Evolutionary conservation across 164 flowering plant species (phyloP).

Genomic region (Vitis labrusca): DNA sequence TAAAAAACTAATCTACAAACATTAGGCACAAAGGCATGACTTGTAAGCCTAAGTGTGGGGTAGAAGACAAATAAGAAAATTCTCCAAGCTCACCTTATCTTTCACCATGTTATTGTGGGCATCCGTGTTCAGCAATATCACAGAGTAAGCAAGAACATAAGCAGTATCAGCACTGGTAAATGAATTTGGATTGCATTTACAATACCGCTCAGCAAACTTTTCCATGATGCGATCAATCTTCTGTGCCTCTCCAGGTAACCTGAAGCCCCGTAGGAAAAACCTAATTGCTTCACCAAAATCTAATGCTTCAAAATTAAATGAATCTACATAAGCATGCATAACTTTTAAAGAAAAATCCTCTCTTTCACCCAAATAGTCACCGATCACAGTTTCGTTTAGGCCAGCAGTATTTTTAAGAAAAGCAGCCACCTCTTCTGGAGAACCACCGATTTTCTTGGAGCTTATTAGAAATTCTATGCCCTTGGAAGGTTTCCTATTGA

Average conservation of each 20-base stretch:
- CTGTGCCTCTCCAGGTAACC: constrained; percentile 99
- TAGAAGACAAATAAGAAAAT: constrained; percentile 1
- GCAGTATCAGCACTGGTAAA: constrained; percentile 97
- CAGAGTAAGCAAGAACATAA: constrained; percentile 99
- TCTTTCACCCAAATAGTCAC: constrained; percentile 98
- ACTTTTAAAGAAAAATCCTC: constrained; percentile 89
- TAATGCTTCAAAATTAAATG: constrained; percentile 78
- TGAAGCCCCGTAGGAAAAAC: constrained; percentile 86
- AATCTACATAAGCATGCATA: constrained; percentile 99
- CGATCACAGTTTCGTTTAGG: constrained; percentile 81
- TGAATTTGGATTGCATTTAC: constrained; percentile 92
- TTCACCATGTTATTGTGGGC: constrained; percentile 97
- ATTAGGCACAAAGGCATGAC: background rate
- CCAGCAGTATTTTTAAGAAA: constrained; percentile 79
- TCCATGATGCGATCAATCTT: constrained; percentile 99
- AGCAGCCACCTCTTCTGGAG: constrained; percentile 84
- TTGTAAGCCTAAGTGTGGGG: background rate
- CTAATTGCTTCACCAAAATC: constrained; percentile 95
- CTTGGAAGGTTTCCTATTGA: constrained; percentile 93
- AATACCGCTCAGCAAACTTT: constrained; percentile 97
- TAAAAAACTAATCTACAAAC: background rate
- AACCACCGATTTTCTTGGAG: constrained; percentile 71
- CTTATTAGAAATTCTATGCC: constrained; percentile 90
- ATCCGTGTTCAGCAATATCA: constrained; percentile 98
- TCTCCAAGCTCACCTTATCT: constrained; percentile 73